Evolutionary conservation across 805 yeast genomes (phyloP).

Genomic region (Diddensiella santjacobensis): DNA sequence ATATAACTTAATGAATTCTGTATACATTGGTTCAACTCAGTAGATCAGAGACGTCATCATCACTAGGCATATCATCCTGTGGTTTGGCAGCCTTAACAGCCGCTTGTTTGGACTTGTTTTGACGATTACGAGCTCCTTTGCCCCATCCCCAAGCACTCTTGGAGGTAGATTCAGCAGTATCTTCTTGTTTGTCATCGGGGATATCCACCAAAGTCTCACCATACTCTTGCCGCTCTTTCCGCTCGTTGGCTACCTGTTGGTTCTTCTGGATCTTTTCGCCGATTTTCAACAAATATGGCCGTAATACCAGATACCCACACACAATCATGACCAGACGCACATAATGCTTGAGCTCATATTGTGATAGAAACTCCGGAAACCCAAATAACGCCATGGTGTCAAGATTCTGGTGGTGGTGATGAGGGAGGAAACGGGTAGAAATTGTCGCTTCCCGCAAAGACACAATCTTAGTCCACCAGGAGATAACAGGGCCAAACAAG

Average conservation of each 20-base stretch:
- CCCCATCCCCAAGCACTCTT: conserved; percentile 14
- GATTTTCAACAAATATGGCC: conserved; percentile 30
- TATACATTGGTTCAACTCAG: conserved; percentile 15
- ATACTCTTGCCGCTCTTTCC: conserved; percentile 26
- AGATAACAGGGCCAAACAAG: too few relatives aligned
- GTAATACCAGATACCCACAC: conserved; percentile 28
- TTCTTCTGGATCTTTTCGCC: conserved; percentile 27
- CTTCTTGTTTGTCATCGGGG: conserved; percentile 13
- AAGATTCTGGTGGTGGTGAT: not conserved
- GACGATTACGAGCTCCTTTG: conserved; percentile 6
- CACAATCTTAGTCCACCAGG: too few relatives aligned
- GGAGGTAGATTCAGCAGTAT: not conserved
- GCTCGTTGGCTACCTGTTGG: conserved; percentile 25
- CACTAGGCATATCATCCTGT: conserved; percentile 30
- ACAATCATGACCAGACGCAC: conserved; percentile 31
- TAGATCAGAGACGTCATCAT: conserved; percentile 34
- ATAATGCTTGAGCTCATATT: conserved; percentile 30
- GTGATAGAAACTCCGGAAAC: conserved; percentile 29
- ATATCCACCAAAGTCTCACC: conserved; percentile 16
- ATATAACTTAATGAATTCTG: not conserved
- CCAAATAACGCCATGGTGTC: conserved; percentile 23
- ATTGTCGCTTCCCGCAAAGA: too few relatives aligned
- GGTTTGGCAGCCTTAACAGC: conserved; percentile 13
- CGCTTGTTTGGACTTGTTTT: not conserved
- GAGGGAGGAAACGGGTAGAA: too few relatives aligned